Percentiles rank a stretch among this genome's conserved stretches.
phyloP scores from a whole-genome alignment of 345 rosid genomes.

The Rhodamnia rubescens region DNA sequence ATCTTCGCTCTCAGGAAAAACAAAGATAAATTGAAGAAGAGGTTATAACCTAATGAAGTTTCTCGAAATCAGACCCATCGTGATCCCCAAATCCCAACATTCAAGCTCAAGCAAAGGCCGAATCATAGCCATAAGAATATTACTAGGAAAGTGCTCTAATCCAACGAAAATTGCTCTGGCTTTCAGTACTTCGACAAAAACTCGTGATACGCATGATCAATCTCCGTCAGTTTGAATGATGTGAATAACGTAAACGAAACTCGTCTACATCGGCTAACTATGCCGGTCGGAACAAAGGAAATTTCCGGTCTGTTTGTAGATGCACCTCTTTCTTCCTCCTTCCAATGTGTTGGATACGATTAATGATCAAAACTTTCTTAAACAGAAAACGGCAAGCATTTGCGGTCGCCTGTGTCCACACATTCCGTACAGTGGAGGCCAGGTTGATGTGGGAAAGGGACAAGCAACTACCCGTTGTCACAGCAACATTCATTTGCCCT shows the following conservation, averaged over 20 bases:
- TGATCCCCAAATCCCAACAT: background rate
- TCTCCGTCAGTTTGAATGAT: background rate
- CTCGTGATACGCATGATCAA: background rate
- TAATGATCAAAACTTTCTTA: background rate
- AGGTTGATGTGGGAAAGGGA: background rate
- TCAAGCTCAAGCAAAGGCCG: background rate
- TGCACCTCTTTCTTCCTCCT: background rate
- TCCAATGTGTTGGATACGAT: background rate
- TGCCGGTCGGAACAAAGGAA: background rate
- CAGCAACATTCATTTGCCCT: background rate
- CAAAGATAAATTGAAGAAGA: background rate
- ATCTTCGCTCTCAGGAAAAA: background rate
- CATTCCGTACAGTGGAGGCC: background rate
- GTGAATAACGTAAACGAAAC: background rate
- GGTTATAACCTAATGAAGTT: background rate
- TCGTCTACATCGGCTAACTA: background rate
- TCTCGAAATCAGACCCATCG: background rate
- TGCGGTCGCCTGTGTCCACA: background rate
- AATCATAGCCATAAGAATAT: background rate
- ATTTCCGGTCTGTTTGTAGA: background rate
- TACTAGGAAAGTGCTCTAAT: background rate
- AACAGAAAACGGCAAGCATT: background rate
- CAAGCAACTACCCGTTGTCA: background rate
- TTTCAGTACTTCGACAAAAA: background rate
- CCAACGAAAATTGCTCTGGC: background rate